Evolutionary conservation across 2,329 filamentous ascomycete genomes (phyloP).

Genomic region (Exophiala bonariae): DNA sequence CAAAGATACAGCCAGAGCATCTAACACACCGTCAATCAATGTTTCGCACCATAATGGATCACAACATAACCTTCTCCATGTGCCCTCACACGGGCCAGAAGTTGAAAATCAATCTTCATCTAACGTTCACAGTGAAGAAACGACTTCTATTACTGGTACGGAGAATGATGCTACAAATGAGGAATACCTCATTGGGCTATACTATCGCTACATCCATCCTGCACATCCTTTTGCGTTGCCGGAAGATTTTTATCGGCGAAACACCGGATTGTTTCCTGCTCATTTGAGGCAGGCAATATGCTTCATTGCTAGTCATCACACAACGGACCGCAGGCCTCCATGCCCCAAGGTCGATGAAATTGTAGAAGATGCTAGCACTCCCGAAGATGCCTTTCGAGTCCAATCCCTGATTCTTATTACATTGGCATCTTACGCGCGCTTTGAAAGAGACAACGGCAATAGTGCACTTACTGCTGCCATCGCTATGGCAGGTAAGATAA

Average conservation of each 20-base stretch:
- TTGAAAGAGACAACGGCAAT: conserved; percentile 34
- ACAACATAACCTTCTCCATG: no score
- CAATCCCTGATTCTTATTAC: conserved; percentile 37
- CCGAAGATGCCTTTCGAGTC: conserved; percentile 35
- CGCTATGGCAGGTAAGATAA: conserved; percentile 70
- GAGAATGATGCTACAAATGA: neutral
- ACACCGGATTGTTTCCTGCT: conserved; percentile 40
- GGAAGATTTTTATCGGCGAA: conserved; percentile 33
- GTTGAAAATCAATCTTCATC: conserved; percentile 34
- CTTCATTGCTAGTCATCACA: conserved; percentile 52
- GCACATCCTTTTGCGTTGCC: conserved; percentile 59
- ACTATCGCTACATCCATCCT: conserved; percentile 55
- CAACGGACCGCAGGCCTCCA: neutral
- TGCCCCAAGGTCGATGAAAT: no score
- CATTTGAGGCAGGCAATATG: conserved; percentile 55
- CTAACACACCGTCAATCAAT: no score
- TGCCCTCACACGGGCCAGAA: no score
- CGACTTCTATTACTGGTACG: neutral
- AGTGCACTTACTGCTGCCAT: conserved; percentile 61
- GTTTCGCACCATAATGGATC: no score
- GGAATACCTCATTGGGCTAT: conserved; percentile 48
- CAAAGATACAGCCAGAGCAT: no score
- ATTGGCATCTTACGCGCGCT: conserved; percentile 34
- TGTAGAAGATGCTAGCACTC: conserved; percentile 37
- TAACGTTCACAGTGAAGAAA: conserved; percentile 7